phyloP scores from a whole-genome alignment of 2,329 filamentous ascomycete genomes.

The Niveomyces coronatus region DNA sequence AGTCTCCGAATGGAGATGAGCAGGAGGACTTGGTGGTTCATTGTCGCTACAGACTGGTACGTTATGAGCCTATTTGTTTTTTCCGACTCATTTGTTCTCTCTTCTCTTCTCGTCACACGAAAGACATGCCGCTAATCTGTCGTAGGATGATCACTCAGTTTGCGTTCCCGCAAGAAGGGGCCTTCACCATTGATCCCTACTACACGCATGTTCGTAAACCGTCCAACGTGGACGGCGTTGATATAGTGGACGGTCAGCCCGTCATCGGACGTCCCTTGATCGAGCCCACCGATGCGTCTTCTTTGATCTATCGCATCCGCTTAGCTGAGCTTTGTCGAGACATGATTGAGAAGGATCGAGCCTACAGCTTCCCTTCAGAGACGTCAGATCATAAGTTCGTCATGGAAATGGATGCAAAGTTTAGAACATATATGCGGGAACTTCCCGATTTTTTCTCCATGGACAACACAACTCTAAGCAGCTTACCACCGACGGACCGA shows the following conservation, averaged over 20 bases:
- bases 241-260: conserved; percentile 21
- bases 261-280: conserved; percentile 19
- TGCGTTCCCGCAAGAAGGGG: conserved; percentile 24
- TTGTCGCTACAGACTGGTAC: conserved; percentile 30
- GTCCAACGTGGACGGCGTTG: conserved; percentile 28
- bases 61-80: no score
- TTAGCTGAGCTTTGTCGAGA: conserved; percentile 27
- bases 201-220: conserved; percentile 30
- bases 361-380: conserved; percentile 18
- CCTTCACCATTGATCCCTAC: conserved; percentile 25
- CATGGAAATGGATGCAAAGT: conserved; percentile 21
- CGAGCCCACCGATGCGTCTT: conserved; percentile 26
- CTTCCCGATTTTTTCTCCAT: conserved; percentile 21
- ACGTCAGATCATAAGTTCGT: conserved; percentile 22
- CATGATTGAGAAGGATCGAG: conserved; percentile 23
- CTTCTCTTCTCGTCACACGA: background rate
- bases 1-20: conserved; percentile 26
- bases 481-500: conserved; percentile 15
- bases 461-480: conserved; percentile 11
- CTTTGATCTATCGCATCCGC: conserved; percentile 27
- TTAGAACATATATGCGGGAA: conserved; percentile 19
- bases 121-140: conserved; percentile 2
- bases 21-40: conserved; percentile 34
- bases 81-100: no score
- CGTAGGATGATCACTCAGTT: conserved; percentile 27